Percentiles rank a stretch among this genome's conserved stretches.
Evolutionary conservation across 2,329 filamentous ascomycete genomes (phyloP).

Genomic region (Alternaria brassicae): DNA sequence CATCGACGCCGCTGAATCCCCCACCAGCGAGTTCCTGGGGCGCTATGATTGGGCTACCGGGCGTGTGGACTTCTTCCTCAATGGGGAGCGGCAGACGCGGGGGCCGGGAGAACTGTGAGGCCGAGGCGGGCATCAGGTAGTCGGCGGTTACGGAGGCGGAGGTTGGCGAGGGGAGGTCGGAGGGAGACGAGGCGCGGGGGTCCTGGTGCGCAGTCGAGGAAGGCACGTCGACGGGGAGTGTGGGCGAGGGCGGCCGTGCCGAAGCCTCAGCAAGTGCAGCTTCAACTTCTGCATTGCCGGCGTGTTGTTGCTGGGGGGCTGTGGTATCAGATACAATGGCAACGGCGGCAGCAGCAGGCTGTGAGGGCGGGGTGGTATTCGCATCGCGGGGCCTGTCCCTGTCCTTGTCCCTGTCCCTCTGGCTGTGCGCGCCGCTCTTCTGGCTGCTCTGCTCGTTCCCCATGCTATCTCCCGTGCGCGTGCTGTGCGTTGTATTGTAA

Average conservation of each 20-base stretch:
- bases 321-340: constrained; percentile 42
- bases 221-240: constrained; percentile 52
- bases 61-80: constrained; percentile 86
- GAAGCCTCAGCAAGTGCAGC: not conserved
- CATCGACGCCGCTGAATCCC: not conserved
- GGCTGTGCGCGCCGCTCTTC: too few species aligned
- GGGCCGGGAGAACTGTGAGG: constrained; percentile 66
- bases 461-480: constrained; percentile 32
- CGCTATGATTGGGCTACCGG: constrained; percentile 86
- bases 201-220: constrained; percentile 33
- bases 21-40: constrained; percentile 62
- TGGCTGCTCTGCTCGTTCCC: constrained; percentile 52
- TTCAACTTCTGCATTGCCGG: not conserved
- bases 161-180: constrained; percentile 26
- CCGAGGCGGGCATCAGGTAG: constrained; percentile 43
- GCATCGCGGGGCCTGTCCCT: constrained; percentile 12
- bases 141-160: constrained; percentile 44
- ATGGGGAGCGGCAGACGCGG: constrained; percentile 91
- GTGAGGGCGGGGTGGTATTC: not conserved
- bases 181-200: constrained; percentile 18
- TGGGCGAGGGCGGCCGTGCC: constrained; percentile 30
- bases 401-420: constrained; percentile 14
- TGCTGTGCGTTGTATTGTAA: constrained; percentile 12
- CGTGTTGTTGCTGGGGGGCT: not conserved
- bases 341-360: not conserved